phyloP scores from a whole-genome alignment of 2,329 filamentous ascomycete species.

The Colletotrichum salicis region DNA sequence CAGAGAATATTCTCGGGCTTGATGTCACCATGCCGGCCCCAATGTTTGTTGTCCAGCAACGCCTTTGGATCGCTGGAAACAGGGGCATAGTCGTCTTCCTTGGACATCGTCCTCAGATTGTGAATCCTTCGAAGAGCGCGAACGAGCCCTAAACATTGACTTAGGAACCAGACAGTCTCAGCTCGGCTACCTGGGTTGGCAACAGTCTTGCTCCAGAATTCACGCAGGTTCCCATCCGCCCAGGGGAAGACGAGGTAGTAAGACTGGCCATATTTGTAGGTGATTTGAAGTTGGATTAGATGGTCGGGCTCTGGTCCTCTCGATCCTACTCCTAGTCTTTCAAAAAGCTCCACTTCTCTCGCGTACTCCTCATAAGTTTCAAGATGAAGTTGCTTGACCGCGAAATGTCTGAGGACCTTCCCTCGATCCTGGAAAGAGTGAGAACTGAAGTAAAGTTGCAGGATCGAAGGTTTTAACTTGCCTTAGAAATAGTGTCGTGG shows the following conservation, averaged over 20 bases:
- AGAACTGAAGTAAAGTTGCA: background rate
- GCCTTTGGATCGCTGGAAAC: background rate
- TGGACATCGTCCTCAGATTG: background rate
- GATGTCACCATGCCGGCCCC: slow-evolving; percentile 35
- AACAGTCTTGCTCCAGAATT: background rate
- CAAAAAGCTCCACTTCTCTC: background rate
- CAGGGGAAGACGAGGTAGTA: slow-evolving; percentile 35
- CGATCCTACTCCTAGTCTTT: background rate
- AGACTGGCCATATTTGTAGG: background rate
- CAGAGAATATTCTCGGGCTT: slow-evolving; percentile 37
- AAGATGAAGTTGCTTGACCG: background rate
- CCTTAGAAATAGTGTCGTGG: background rate
- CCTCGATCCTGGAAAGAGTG: background rate
- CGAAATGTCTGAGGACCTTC: background rate
- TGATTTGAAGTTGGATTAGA: background rate
- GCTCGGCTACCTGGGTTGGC: background rate
- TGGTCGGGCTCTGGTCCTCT: background rate
- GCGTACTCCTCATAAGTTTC: background rate
- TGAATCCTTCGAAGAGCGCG: background rate
- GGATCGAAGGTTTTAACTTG: background rate
- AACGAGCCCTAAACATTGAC: background rate
- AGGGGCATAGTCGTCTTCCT: background rate
- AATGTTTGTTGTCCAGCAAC: background rate
- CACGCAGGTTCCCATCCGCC: slow-evolving; percentile 26
- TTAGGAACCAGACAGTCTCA: background rate